These are phyloP conservation scores for Epichloe sibirici DNA, from an alignment of 2,329 filamentous ascomycete species.

Conservation along the genomic window DNA sequence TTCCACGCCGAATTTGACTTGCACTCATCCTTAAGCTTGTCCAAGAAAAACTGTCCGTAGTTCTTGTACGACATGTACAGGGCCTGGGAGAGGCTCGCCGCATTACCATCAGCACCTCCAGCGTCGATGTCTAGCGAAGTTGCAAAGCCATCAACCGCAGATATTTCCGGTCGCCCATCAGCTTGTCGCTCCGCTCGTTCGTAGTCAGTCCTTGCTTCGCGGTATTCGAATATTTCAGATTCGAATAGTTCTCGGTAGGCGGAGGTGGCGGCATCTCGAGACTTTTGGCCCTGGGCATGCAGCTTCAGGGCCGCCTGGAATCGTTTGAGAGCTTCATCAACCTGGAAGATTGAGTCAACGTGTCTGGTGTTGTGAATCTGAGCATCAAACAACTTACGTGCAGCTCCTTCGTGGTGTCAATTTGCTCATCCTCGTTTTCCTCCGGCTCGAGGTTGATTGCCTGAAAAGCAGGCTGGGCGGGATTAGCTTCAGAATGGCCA, in stretches of 20 bases:
- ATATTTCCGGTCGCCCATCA: constrained; percentile 30
- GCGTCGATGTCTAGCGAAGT: constrained; percentile 42
- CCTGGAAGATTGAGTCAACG: constrained; percentile 29
- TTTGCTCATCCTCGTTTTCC: constrained; percentile 77
- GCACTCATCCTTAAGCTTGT: constrained; percentile 31
- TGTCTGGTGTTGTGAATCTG: background rate
- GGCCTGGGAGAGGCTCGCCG: constrained; percentile 75
- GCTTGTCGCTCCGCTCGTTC: constrained; percentile 52
- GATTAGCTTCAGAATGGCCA: background rate
- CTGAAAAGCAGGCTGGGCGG: constrained; percentile 53
- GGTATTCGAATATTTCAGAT: constrained; percentile 89
- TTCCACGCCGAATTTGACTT: constrained; percentile 41
- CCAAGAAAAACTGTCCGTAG: constrained; percentile 82
- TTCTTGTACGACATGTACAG: constrained; percentile 94
- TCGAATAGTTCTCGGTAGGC: constrained; percentile 79
- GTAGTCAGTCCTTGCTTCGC: constrained; percentile 77
- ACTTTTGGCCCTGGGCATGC: constrained; percentile 72
- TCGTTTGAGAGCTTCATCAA: constrained; percentile 90
- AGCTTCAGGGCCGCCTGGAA: constrained; percentile 87
- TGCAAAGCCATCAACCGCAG: constrained; percentile 33
- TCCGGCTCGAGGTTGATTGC: constrained; percentile 92
- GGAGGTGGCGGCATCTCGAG: constrained; percentile 61
- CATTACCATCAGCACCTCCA: constrained; percentile 58
- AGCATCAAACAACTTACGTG: constrained; percentile 37
- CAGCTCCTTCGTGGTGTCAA: constrained; percentile 91